Conservation (phyloP, 2,329 filamentous ascomycete species). For the Harringtonia lauricola region DNA sequence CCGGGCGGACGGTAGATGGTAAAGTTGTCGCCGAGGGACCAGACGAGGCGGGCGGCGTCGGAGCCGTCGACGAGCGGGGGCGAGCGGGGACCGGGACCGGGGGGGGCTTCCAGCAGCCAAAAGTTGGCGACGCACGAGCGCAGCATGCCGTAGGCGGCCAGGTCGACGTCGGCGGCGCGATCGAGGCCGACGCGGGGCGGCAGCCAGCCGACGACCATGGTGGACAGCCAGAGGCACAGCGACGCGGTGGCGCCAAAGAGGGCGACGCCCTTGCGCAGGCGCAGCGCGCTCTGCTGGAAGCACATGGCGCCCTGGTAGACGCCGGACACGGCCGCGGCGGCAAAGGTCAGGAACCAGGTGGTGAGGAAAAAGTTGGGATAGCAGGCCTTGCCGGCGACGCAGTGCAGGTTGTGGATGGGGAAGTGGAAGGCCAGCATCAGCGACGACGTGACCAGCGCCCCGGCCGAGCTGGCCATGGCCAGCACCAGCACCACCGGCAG, state of each 20-base stretch:
- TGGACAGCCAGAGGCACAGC: conserved; percentile 5
- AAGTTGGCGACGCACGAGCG: conserved; percentile 8
- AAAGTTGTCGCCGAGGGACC: not conserved
- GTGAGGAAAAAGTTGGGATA: conserved; percentile 11
- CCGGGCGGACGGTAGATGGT: not conserved
- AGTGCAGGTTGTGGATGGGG: conserved; percentile 5
- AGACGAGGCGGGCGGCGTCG: not conserved
- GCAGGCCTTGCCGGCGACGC: not conserved
- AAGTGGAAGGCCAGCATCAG: conserved; percentile 6
- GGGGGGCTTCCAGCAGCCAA: not conserved
- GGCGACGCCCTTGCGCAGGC: conserved; percentile 3
- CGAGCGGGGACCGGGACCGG: not conserved
- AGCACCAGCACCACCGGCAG: conserved; percentile 1
- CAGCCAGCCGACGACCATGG: conserved; percentile 4
- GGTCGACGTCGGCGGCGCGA: not conserved
- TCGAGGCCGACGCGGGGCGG: not conserved
- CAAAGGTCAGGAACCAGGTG: conserved; percentile 6
- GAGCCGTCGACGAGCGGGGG: not conserved
- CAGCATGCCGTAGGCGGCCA: conserved; percentile 8
- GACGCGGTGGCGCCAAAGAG: conserved; percentile 2
- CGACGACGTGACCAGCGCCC: not conserved
- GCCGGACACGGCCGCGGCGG: not conserved
- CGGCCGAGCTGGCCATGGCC: not conserved
- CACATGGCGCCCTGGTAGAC: conserved; percentile 1
- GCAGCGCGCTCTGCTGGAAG: conserved; percentile 4